Conservation (phyloP, 495 filamentous ascomycete genomes). For the Penicillium flavigenum region DNA sequence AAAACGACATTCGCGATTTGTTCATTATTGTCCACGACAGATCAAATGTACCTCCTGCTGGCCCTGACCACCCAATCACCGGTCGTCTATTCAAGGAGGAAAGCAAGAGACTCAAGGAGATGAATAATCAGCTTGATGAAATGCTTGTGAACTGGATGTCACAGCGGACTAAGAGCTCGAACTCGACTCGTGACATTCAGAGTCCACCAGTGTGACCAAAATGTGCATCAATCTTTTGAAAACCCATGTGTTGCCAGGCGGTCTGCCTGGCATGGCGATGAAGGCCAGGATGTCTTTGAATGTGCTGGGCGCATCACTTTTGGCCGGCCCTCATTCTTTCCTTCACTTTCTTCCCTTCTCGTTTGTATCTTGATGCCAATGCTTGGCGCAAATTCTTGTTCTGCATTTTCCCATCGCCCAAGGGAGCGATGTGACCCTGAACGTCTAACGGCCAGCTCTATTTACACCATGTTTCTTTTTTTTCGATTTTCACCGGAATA, state of each 20-base stretch:
- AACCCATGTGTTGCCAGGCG: constrained; percentile 19
- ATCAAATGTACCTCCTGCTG: constrained; percentile 70
- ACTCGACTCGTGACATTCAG: constrained; percentile 16
- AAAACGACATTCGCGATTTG: constrained; percentile 86
- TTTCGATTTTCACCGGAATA: constrained; percentile 26
- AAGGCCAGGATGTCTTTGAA: constrained; percentile 6
- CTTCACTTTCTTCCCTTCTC: constrained; percentile 5
- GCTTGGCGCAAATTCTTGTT: constrained; percentile 12
- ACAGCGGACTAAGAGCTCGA: constrained; percentile 46
- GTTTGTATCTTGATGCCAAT: constrained; percentile 14
- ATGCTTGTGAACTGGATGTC: constrained; percentile 82
- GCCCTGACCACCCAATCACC: constrained; percentile 80
- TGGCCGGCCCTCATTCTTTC: constrained; percentile 17
- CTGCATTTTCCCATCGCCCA: constrained; percentile 12
- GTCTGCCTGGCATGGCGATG: constrained; percentile 8
- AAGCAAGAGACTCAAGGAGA: constrained; percentile 75
- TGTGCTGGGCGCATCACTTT: constrained; percentile 32
- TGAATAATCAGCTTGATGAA: constrained; percentile 79
- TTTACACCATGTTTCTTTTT: constrained; percentile 18
- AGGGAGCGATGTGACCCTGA: constrained; percentile 14
- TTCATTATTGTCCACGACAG: constrained; percentile 90
- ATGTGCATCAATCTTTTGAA: constrained; percentile 9
- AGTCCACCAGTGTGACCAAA: constrained; percentile 20
- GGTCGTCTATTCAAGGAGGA: constrained; percentile 79
- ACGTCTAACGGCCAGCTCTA: constrained; percentile 17